phyloP scores from a whole-genome alignment of 345 rosid species.

The Moringa oleifera region DNA sequence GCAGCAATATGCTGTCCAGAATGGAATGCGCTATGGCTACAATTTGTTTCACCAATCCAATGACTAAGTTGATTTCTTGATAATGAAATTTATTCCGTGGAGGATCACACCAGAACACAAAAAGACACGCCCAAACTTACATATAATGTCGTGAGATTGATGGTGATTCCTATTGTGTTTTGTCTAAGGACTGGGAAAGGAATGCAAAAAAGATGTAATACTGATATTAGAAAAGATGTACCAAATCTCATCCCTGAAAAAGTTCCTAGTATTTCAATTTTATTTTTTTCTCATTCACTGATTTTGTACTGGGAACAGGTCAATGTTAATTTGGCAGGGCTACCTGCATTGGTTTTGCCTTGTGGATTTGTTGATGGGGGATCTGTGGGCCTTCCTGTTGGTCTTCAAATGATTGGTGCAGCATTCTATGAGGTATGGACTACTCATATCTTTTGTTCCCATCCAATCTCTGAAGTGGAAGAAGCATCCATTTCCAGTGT shows the following conservation, averaged over 20 bases:
- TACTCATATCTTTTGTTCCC: not conserved
- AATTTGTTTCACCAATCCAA: too few relatives aligned
- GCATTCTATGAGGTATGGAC: constrained; percentile 75
- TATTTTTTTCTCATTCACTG: constrained; percentile 10
- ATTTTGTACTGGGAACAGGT: constrained; percentile 46
- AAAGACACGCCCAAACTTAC: not conserved
- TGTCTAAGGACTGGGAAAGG: not conserved
- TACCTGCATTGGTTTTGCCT: constrained; percentile 90
- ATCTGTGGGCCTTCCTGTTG: constrained; percentile 69
- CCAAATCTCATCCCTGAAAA: too few relatives aligned
- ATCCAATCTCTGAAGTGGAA: not conserved
- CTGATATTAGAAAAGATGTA: not conserved
- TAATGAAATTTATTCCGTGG: not conserved
- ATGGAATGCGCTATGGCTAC: too few relatives aligned
- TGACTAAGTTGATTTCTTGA: not conserved
- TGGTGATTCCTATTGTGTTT: not conserved
- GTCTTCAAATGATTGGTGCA: constrained; percentile 90
- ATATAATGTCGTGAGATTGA: too few relatives aligned
- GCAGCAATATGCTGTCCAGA: too few relatives aligned
- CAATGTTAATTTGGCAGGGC: constrained; percentile 85
- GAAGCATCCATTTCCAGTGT: not conserved
- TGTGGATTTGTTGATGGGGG: constrained; percentile 87
- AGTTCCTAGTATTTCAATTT: not conserved
- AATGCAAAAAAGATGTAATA: not conserved
- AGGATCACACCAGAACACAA: too few relatives aligned